Evolutionary conservation across 2,329 filamentous ascomycete genomes (phyloP).

Genomic region (Metarhizium robertsii): DNA sequence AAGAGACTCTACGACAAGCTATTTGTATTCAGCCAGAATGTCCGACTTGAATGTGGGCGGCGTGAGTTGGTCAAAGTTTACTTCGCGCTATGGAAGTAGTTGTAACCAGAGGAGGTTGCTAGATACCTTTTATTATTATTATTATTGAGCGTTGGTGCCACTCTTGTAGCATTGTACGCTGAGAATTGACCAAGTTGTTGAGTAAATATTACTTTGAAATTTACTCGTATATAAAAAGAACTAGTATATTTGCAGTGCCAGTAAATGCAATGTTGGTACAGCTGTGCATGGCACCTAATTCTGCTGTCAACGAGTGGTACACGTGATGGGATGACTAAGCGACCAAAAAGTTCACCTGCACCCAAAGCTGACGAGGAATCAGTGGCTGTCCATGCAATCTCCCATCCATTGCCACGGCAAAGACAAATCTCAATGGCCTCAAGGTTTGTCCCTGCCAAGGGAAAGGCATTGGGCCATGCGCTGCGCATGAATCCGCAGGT

Average conservation of each 20-base stretch:
- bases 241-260: neutral
- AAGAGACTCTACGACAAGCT: slow-evolving; percentile 4
- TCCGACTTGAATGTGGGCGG: neutral
- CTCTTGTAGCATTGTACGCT: neutral
- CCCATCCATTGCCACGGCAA: slow-evolving; percentile 4
- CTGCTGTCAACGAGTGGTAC: neutral
- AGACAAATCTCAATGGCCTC: slow-evolving; percentile 21
- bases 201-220: neutral
- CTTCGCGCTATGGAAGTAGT: slow-evolving; percentile 19
- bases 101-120: slow-evolving; percentile 7
- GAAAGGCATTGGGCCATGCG: slow-evolving; percentile 49
- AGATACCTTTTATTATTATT: slow-evolving; percentile 7
- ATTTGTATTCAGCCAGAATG: slow-evolving; percentile 1
- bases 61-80: slow-evolving; percentile 14
- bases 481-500: slow-evolving; percentile 36
- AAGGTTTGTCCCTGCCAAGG: slow-evolving; percentile 59
- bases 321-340: slow-evolving; percentile 12
- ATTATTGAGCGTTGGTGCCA: neutral
- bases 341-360: slow-evolving; percentile 6
- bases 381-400: neutral
- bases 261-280: neutral
- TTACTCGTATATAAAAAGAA: neutral
- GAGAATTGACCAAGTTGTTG: slow-evolving; percentile 1
- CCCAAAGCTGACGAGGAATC: neutral
- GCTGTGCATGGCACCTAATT: neutral